Evolutionary conservation across 495 filamentous ascomycete species (phyloP), one percentile per base, ranked within the genome.

Genomic region (Cudoniella acicularis): DNA sequence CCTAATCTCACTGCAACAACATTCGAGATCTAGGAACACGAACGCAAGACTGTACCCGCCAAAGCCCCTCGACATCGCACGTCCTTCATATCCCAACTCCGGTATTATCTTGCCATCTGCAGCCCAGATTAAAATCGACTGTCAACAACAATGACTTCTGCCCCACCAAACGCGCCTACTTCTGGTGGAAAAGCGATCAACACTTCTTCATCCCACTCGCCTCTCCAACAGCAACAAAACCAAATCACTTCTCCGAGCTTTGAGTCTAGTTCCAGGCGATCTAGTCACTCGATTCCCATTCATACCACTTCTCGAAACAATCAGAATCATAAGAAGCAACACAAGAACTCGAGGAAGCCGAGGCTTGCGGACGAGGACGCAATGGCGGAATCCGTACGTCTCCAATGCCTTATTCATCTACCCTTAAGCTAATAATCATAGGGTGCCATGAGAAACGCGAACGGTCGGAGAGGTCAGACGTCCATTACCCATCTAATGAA

Each of bases 401-500:
- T 23, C 18, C 9, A 24, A 3, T 42, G 20, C 27, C 22, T n/a
- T 45, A 24, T 40, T 24, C 25, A 30, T 30, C 18, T 17, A 17
- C 10, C 27, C 11, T 10, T 6, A 25, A 25, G 20, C 60, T 63
- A 40, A 63, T 42, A 46, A 1, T 48, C 45, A 27, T 27, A 89
- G 85, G 79, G 85, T 73, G 87, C 87, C 69, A 89, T 96, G 81
- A 85, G 85, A 72, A 92, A 92, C 67, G 78, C 88, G 42, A 91
- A 79, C 60, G 91, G 87, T 68, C 87, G 92, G 30, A 88, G 93
- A 61, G 95, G 93, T 60, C 94, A 96, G 64, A 96, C 90, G 41
- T 95, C 90, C 65, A 98, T 98, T 68, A 97, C 94, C 17, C 94
- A 98, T 73, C 74, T 98, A 24, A 89, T 98, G 84, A 95, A 91